Percentiles rank a stretch among this genome's conserved stretches.
Evolutionary conservation across 2,329 filamentous ascomycete species (phyloP).

Genomic region (Zymoseptoria crescenta): DNA sequence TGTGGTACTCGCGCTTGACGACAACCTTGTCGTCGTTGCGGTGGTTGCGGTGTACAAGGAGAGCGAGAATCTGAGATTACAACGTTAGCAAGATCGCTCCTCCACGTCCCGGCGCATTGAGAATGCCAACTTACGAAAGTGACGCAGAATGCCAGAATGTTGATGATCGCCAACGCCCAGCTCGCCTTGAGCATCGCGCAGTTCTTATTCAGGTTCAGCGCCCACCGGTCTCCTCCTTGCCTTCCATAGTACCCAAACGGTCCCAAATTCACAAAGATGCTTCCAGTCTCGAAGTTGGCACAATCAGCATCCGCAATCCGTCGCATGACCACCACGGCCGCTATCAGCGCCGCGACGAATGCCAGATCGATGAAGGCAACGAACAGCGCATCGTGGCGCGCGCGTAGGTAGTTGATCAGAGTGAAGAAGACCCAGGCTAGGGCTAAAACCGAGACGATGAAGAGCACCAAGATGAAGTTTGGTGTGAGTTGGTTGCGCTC

Average conservation of each 20-base stretch:
- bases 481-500: conserved; percentile 52
- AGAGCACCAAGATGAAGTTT: conserved; percentile 53
- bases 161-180: conserved; percentile 88
- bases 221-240: conserved; percentile 36
- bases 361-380: conserved; percentile 54
- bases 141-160: conserved; percentile 69
- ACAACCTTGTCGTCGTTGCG: conserved; percentile 43
- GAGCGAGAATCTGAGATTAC: conserved; percentile 49
- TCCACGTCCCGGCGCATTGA: background rate
- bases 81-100: background rate
- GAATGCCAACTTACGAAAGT: conserved; percentile 50
- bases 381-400: conserved; percentile 51
- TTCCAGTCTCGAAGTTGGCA: conserved; percentile 45
- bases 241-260: conserved; percentile 11
- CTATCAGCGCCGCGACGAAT: conserved; percentile 58
- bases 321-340: conserved; percentile 51
- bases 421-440: conserved; percentile 55
- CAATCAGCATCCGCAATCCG: conserved; percentile 59
- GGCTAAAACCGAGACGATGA: conserved; percentile 56
- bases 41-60: conserved; percentile 45
- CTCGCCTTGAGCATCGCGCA: conserved; percentile 88
- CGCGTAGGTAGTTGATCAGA: conserved; percentile 51
- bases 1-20: conserved; percentile 45
- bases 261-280: conserved; percentile 40
- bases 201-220: conserved; percentile 58